Evolutionary conservation across 768 basidiomycete species (phyloP), one percentile per base, ranked within the genome.

Genomic region (Basidioascus undulatus): DNA sequence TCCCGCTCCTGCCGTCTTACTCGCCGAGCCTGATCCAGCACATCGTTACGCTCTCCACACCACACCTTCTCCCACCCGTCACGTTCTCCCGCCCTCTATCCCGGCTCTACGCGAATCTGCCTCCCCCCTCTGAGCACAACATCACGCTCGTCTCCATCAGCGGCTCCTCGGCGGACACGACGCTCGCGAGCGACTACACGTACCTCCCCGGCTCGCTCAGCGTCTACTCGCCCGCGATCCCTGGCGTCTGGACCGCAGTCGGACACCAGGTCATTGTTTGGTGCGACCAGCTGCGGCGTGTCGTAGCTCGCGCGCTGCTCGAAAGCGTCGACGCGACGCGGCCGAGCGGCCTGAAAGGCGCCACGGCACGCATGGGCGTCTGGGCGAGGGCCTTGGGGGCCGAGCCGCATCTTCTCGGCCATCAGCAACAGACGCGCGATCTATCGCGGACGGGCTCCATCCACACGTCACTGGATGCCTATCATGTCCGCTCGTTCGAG

Each of bases 261-360:
- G 89, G 87, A 20, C 92, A 98, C 56, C 73, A 73, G 32, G 87
- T 81, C 44, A 87, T 94, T 71, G 83, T 96, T 4, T 98, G 92
- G 92, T 96, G 92, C 54, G 82, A 94, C 57, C 92, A 98, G 59
- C 74, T 94, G 9, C 75, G 92, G 31, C 82, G 76, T 77, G 69
- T 73, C 19, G 63, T 89, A 26, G 86, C 86, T 13, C 66, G 80
- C 39, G 70, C 73, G 16, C 73, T 74, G 20, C 59, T 94, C 6
- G 79, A 82, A 50, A n/a, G n/a, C n/a, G n/a, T n/a, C n/a, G n/a
- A n/a, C n/a, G n/a, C n/a, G n/a, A n/a, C n/a, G n/a, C n/a, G n/a
- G n/a, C n/a, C n/a, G n/a, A n/a, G n/a, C n/a, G n/a, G n/a, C n/a
- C n/a, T n/a, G n/a, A n/a, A n/a, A n/a, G n/a, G n/a, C n/a, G n/a